Evolutionary conservation across 2,329 filamentous ascomycete species (phyloP).

Genomic region (Lasiodiplodia theobromae): DNA sequence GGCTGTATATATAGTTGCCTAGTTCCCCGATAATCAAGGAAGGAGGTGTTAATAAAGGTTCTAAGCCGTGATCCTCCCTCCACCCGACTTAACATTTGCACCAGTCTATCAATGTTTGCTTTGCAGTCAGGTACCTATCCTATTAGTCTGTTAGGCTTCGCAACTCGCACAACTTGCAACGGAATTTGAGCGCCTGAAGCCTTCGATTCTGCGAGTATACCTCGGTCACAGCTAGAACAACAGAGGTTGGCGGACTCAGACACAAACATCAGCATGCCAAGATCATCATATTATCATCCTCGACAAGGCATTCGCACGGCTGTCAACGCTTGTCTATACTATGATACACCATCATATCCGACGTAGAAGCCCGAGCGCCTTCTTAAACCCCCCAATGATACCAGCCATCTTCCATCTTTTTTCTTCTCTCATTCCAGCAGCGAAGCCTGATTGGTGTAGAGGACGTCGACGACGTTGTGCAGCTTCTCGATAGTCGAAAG

Average conservation of each 20-base stretch:
- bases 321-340: conserved; percentile 27
- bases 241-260: no score
- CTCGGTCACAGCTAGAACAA: neutral
- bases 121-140: no score
- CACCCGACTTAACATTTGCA: no score
- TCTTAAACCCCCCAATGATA: neutral
- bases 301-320: conserved; percentile 19
- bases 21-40: no score
- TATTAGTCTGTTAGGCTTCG: neutral
- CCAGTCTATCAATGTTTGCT: no score
- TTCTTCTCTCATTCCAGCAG: conserved; percentile 76
- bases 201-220: neutral
- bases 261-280: conserved; percentile 8
- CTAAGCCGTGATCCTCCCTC: neutral
- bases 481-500: conserved; percentile 96
- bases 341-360: conserved; percentile 19
- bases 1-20: no score
- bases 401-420: conserved; percentile 5
- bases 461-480: conserved; percentile 93
- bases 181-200: neutral
- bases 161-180: neutral
- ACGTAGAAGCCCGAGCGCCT: conserved; percentile 13
- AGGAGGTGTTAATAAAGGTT: neutral
- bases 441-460: conserved; percentile 97
- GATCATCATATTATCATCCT: conserved; percentile 27